These are phyloP conservation scores for Asclepias syriaca DNA, from an alignment of 257 asterid species.

Conservation along the genomic window DNA sequence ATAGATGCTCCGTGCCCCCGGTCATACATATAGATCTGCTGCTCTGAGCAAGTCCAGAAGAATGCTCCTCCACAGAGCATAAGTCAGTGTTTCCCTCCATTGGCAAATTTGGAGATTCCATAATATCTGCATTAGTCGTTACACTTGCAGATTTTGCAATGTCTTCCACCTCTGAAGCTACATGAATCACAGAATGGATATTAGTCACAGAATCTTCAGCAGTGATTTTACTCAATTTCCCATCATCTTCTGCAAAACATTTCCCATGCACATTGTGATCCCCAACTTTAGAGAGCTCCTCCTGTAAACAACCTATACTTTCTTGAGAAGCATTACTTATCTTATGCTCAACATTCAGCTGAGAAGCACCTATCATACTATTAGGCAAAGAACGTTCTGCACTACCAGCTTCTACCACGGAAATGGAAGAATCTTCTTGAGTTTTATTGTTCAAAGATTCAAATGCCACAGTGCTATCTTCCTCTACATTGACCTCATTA, in stretches of 20 bases:
- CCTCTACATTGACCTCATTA: slow-evolving; percentile 28
- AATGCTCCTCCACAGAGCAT: slow-evolving; percentile 3
- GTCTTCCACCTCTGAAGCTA: slow-evolving; percentile 34
- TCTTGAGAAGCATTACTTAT: slow-evolving; percentile 25
- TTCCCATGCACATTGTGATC: slow-evolving; percentile 24
- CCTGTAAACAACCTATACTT: slow-evolving; percentile 26
- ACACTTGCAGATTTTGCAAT: slow-evolving; percentile 39
- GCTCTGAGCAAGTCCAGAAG: slow-evolving; percentile 31
- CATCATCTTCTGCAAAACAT: slow-evolving; percentile 22
- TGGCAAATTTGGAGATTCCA: slow-evolving; percentile 22
- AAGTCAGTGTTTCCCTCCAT: slow-evolving; percentile 25
- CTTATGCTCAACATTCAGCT: slow-evolving; percentile 30
- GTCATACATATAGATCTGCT: slow-evolving; percentile 23
- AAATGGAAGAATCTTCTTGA: slow-evolving; percentile 34
- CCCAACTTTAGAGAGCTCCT: slow-evolving; percentile 19
- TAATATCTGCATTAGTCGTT: slow-evolving; percentile 16
- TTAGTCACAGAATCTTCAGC: slow-evolving; percentile 27
- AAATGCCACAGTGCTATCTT: slow-evolving; percentile 23
- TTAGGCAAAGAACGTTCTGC: slow-evolving; percentile 32
- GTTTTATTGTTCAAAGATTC: slow-evolving; percentile 31
- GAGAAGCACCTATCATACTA: slow-evolving; percentile 23
- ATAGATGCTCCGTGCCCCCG: slow-evolving; percentile 26
- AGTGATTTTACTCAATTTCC: slow-evolving; percentile 20
- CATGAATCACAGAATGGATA: slow-evolving; percentile 22
- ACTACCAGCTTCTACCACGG: slow-evolving; percentile 20